A percentile compares a stretch with the other conserved stretches of the same genome.
phyloP scores from a whole-genome alignment of 352 stramenopile genomes.

The Phytophthora cajani region DNA sequence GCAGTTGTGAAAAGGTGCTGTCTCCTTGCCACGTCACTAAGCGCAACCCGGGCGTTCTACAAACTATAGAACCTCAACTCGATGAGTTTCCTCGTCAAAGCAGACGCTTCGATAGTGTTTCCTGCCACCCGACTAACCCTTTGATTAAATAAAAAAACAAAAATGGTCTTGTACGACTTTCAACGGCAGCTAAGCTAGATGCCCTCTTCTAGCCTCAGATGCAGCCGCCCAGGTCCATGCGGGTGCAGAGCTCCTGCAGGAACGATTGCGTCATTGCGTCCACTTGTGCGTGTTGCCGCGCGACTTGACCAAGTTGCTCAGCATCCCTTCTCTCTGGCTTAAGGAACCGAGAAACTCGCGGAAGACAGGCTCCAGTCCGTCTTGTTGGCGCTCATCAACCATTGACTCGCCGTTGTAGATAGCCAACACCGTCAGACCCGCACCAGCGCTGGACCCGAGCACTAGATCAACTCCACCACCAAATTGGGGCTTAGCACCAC shows the following conservation, averaged over 20 bases:
- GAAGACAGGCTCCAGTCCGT: conserved; percentile 4
- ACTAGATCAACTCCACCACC: background rate
- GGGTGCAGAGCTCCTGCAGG: conserved; percentile 30
- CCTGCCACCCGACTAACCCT: no score
- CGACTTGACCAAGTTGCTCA: conserved; percentile 6
- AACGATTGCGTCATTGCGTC: conserved; percentile 26
- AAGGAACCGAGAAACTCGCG: conserved; percentile 14
- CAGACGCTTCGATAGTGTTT: no score
- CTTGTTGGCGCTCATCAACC: conserved; percentile 6
- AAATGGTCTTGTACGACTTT: no score
- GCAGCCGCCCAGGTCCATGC: conserved; percentile 35
- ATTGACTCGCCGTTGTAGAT: conserved; percentile 36
- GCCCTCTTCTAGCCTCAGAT: background rate
- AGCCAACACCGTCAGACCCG: background rate
- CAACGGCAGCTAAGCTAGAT: no score
- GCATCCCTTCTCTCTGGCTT: background rate
- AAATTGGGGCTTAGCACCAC: background rate
- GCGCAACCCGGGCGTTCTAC: no score
- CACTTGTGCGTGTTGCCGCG: conserved; percentile 32
- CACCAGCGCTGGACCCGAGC: background rate
- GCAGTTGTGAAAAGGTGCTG: no score
- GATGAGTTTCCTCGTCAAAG: no score
- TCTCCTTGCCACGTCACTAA: no score
- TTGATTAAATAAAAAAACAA: no score
- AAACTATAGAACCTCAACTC: no score